phyloP scores from a whole-genome alignment of 2,329 filamentous ascomycete genomes.

The Dactylonectria estremocensis region DNA sequence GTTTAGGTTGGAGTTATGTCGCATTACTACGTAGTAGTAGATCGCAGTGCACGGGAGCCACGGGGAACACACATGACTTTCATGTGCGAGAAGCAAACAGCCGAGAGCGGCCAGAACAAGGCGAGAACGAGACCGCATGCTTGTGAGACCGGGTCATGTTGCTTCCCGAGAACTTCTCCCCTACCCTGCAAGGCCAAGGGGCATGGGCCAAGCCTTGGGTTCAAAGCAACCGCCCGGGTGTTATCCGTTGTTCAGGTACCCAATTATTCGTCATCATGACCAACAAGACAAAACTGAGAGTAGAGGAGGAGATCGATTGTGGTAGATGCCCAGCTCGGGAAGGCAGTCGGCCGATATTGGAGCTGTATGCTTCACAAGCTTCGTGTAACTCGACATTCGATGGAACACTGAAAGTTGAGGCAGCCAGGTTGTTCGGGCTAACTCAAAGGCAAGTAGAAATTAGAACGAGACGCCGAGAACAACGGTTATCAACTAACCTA shows the following conservation, averaged over 20 bases:
- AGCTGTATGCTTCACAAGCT: not conserved
- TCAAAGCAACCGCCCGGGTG: conserved; percentile 19
- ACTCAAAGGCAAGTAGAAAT: not conserved
- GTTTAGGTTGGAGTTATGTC: not conserved
- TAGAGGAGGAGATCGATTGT: not conserved
- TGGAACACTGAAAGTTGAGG: not conserved
- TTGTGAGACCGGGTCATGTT: conserved; percentile 23
- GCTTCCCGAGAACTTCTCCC: conserved; percentile 25
- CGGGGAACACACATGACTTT: conserved; percentile 16
- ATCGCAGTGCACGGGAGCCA: conserved; percentile 10
- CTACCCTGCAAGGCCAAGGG: conserved; percentile 17
- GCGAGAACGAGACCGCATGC: conserved; percentile 5
- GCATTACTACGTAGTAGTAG: no score
- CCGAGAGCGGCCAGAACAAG: conserved; percentile 1
- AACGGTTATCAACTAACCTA: not conserved
- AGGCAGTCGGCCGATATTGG: not conserved
- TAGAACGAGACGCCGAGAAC: not conserved
- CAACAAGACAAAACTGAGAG: conserved; percentile 8
- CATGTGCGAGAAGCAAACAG: conserved; percentile 11
- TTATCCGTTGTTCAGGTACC: conserved; percentile 16
- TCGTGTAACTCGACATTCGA: conserved; percentile 4
- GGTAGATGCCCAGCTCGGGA: not conserved
- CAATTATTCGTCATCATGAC: conserved; percentile 15
- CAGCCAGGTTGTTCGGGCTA: not conserved
- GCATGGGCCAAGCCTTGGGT: conserved; percentile 18